A percentile compares a stretch with the other conserved stretches of the same genome.
Conservation (phyloP, 441 rosid species). For the Codiaeum variegatum region DNA sequence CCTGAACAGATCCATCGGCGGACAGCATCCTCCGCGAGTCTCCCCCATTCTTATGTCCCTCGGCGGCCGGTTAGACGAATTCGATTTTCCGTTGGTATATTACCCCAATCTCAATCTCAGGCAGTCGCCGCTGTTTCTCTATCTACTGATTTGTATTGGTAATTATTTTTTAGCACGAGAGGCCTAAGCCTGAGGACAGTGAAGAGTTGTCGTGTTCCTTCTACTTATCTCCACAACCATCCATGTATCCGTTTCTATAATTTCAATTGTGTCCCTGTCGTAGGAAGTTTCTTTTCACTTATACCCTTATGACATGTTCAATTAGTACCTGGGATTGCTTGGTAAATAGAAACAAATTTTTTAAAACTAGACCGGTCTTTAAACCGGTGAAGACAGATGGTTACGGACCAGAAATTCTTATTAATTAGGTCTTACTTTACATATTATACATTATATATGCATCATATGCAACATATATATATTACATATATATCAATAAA, state of each 20-base stretch:
- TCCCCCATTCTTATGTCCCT: constrained; percentile 36
- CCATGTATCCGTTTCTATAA: constrained; percentile 17
- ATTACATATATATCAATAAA: no score
- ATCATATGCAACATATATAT: no score
- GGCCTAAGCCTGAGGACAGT: neutral
- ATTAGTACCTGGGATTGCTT: no score
- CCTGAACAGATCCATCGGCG: constrained; percentile 85
- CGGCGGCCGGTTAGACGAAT: constrained; percentile 9
- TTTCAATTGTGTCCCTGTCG: neutral
- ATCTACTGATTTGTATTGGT: neutral
- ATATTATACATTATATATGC: no score
- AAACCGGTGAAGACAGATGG: no score
- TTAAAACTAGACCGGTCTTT: no score
- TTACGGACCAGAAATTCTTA: no score
- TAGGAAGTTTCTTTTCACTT: neutral
- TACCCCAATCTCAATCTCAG: neutral
- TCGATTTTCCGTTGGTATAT: constrained; percentile 1
- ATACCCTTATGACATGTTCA: neutral
- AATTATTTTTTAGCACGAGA: neutral
- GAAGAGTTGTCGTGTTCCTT: constrained; percentile 16
- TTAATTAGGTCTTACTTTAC: no score
- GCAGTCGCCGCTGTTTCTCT: neutral
- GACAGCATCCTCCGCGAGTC: constrained; percentile 61
- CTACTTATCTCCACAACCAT: constrained; percentile 13
- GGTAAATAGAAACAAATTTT: no score